A percentile compares a stretch with the other conserved stretches of the same genome.
Evolutionary conservation across 2,329 filamentous ascomycete species (phyloP).

Genomic region (Beauveria bassiana): DNA sequence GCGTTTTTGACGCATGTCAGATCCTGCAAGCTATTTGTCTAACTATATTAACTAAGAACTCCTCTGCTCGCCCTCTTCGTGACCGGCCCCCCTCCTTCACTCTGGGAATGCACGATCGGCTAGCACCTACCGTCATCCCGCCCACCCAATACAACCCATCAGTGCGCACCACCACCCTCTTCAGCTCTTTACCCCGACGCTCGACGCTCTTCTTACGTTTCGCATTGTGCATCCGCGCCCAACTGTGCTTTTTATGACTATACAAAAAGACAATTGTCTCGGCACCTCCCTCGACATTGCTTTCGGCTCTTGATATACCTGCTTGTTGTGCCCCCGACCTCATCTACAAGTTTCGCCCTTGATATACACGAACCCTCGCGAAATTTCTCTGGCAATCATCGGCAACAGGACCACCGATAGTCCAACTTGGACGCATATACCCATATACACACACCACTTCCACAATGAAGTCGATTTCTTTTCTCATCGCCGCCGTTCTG

Average conservation of each 20-base stretch:
- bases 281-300: not conserved
- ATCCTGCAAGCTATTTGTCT: no score
- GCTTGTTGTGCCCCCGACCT: not conserved
- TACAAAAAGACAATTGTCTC: not conserved
- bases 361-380: not conserved
- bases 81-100: not conserved
- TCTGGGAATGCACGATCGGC: constrained; percentile 5
- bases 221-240: not conserved
- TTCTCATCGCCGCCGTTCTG: constrained; percentile 15
- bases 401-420: not conserved
- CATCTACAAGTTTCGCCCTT: no score
- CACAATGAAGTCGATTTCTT: constrained; percentile 17
- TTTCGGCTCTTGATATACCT: not conserved
- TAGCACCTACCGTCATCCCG: not conserved
- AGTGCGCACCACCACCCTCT: constrained; percentile 1
- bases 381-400: not conserved
- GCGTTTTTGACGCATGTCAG: no score
- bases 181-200: not conserved
- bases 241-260: not conserved
- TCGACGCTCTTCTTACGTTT: not conserved
- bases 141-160: not conserved
- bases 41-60: no score
- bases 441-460: not conserved
- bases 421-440: not conserved
- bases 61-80: no score